Conservation (phyloP, 2,329 filamentous ascomycete genomes). For the Paecilomyces dactylethromorphus region DNA sequence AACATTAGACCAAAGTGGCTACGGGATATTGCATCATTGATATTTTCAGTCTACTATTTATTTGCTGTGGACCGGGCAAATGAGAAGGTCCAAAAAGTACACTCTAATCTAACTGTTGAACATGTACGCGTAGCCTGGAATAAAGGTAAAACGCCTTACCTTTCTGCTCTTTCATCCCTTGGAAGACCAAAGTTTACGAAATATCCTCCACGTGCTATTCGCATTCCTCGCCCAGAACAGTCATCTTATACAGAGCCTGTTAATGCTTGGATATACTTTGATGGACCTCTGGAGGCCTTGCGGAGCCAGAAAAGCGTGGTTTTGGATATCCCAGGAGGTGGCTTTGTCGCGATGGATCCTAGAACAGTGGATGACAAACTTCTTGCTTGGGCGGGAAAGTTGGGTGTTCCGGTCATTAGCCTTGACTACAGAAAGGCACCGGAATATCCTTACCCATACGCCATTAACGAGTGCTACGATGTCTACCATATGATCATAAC, state of each 20-base stretch:
- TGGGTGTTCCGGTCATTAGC: conserved; percentile 81
- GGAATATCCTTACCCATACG: conserved; percentile 78
- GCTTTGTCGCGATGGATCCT: conserved; percentile 94
- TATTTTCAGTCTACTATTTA: conserved; percentile 86
- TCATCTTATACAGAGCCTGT: conserved; percentile 82
- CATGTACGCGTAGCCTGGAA: conserved; percentile 93
- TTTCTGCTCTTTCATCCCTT: conserved; percentile 64
- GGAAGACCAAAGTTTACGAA: conserved; percentile 72
- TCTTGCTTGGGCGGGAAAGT: conserved; percentile 83
- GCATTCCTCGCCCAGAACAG: conserved; percentile 71
- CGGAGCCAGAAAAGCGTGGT: conserved; percentile 71
- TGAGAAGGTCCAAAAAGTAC: conserved; percentile 89
- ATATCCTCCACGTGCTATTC: conserved; percentile 73
- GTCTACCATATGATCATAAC: conserved; percentile 69
- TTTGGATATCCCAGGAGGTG: conserved; percentile 86
- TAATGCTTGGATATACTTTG: conserved; percentile 86
- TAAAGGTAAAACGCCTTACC: conserved; percentile 82
- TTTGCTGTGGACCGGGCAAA: conserved; percentile 90
- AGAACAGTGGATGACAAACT: conserved; percentile 90
- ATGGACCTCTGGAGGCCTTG: conserved; percentile 73
- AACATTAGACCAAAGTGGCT: conserved; percentile 73
- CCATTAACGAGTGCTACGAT: conserved; percentile 80
- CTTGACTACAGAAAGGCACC: conserved; percentile 86
- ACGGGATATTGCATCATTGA: conserved; percentile 71
- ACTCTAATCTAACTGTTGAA: conserved; percentile 79